Conservation (phyloP, 1,284 basidiomycete genomes). For the Entoloma clypeatum region DNA sequence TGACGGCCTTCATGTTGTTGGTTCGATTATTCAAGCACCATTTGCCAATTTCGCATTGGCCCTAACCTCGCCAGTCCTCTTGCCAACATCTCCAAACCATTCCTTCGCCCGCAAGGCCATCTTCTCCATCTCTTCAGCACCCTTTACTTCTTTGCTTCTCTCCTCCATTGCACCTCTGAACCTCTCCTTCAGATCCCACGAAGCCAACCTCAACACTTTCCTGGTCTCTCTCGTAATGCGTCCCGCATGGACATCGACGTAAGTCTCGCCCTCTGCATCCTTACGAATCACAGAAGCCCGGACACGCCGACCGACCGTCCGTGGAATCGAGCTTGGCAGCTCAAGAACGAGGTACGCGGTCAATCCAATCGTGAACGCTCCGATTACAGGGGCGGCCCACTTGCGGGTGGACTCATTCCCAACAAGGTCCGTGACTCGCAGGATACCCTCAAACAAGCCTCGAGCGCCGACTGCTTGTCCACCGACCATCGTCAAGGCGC, state of each 20-base stretch:
- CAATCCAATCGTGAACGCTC: constrained; percentile 71
- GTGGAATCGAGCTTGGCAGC: constrained; percentile 88
- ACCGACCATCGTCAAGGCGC: constrained; percentile 79
- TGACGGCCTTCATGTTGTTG: constrained; percentile 9
- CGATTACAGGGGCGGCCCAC: constrained; percentile 87
- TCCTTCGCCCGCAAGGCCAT: constrained; percentile 69
- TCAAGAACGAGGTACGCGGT: constrained; percentile 86
- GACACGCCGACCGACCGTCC: constrained; percentile 82
- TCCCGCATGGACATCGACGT: constrained; percentile 66
- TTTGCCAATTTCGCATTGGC: constrained; percentile 29
- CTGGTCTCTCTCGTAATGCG: constrained; percentile 85
- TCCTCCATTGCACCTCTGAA: constrained; percentile 83
- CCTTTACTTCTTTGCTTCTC: constrained; percentile 70
- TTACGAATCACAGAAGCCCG: constrained; percentile 52
- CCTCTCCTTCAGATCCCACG: constrained; percentile 86
- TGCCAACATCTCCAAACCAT: constrained; percentile 64
- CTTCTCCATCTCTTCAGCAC: constrained; percentile 72
- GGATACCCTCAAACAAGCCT: constrained; percentile 71
- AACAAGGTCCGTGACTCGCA: constrained; percentile 75
- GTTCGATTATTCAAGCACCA: constrained; percentile 8
- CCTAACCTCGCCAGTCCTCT: constrained; percentile 56
- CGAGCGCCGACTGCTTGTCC: constrained; percentile 67
- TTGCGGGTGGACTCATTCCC: constrained; percentile 80
- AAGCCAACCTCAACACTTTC: constrained; percentile 91
- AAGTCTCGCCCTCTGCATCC: constrained; percentile 39